Evolutionary conservation across 2,329 filamentous ascomycete species (phyloP), one percentile per base, ranked within the genome.

Genomic region (Botrytis sinoallii): DNA sequence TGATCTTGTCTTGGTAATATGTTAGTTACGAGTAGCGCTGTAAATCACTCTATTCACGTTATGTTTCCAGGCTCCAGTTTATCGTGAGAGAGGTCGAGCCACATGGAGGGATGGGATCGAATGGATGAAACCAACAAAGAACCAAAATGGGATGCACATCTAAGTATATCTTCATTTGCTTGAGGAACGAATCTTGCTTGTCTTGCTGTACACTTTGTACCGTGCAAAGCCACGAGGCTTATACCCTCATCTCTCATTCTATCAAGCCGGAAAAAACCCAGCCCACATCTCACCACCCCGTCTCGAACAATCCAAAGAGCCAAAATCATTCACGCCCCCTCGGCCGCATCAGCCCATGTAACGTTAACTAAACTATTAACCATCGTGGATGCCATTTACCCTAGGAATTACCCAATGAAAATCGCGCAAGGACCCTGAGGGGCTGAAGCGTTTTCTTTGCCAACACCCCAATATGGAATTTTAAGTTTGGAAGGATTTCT

Each of bases 381-480:
- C 44, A 44, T 32, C 32, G 32, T 32, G 32, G 32, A 32, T 52
- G 14, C 16, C 38, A 55, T 29, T 40, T 40, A 52, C 44, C 44
- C 44, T 52, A 10, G 32, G 4, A 52, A 9, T 10, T 12, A 68
- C 35, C 44, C 35, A 57, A 57, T 59, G 35, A 32, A 57, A 69
- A 57, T 69, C 48, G 38, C 66, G 66, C 66, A 69, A 57, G n/a
- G 35, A 25, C 35, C 66, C n/a, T 42, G n/a, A 57, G 55, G 18
- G 66, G 66, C 66, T 69, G n/a, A 69, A 69, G 66, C 66, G 44
- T 42, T 22, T 29, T 22, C 44, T 40, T 20, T 29, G 18, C 46
- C 20, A 48, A 48, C 25, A 38, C 29, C 63, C 44, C 32, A 48
- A 48, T 66, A 44, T 44, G 42, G 29, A 25, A 18, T 25, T 42